Base-by-base conservation (phyloP, 164 flowering plant species). In the Echeveria elegans region DNA sequence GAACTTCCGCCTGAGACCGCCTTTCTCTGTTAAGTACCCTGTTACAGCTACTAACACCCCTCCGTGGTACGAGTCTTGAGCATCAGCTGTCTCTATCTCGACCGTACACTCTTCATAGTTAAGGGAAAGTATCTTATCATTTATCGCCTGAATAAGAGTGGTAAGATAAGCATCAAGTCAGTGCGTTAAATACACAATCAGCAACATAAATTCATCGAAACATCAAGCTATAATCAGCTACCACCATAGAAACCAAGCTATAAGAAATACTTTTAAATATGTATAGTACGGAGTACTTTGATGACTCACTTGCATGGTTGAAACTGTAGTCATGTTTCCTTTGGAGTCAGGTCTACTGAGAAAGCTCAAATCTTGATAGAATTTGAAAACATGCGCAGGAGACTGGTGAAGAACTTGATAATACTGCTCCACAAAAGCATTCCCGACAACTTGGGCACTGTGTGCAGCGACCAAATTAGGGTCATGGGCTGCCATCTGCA, bases 1-100 rank as follows among this genome's bases (percentile, higher is more conserved):
- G 67, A 85, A 87, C 65, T 81, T 85, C 77, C 75, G 78, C 67
- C 69, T 78, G 65, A 80, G 71, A 21, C 76, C 76, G 68, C 85
- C 88, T 75, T 77, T 80, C 34, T 82, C 83, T 65, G 86, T 86
- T 48, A 85, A 75, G 63, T 80, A 77, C 23, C 92, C 92, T 1
- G 89, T 85, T 15, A 85, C 88, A 6, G 79, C 16, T 50, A 85
- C 92, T 69, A 80, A 76, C 47, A 87, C 84, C 50, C 90, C 92
- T 60, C 68, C 75, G 67, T 75, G 69, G 68, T 67, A 64, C 32
- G 92, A 87, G 0, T 81, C 85, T 68, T 85, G 92, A 40, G 92
- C 83, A 81, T 87, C 89, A 16, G 79, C 88, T 30, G 89, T 83
- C 70, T 77, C 71, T 43, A 87, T 85, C 72, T 83, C 86, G 59